These are phyloP conservation scores for Malassezia brasiliensis DNA, from an alignment of 1,284 basidiomycete species.

Conservation along the genomic window DNA sequence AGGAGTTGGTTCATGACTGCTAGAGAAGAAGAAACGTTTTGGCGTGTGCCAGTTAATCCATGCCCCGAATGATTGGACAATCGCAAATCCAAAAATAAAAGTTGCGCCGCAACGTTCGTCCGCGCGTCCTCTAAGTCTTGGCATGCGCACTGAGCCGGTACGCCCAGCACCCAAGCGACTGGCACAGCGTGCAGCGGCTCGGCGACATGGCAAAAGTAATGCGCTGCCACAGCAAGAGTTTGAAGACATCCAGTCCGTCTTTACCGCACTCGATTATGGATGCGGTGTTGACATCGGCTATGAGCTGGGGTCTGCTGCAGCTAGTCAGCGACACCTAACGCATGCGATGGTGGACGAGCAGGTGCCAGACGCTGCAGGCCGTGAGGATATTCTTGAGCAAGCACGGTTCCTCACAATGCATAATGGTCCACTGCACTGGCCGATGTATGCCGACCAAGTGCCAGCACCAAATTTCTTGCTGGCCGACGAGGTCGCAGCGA, in stretches of 20 bases:
- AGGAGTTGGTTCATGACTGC: slow-evolving; percentile 5
- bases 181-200: neutral
- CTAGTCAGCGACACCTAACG: neutral
- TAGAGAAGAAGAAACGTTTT: too few species aligned
- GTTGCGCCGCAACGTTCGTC: too few species aligned
- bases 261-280: slow-evolving; percentile 1
- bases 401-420: neutral
- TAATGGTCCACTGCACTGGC: slow-evolving; percentile 10
- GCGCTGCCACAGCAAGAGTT: neutral
- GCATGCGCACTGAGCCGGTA: too few species aligned
- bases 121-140: too few species aligned
- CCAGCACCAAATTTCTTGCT: slow-evolving; percentile 6
- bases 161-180: neutral
- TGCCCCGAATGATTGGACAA: too few species aligned
- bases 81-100: too few species aligned
- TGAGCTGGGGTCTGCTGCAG: neutral
- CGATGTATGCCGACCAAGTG: neutral
- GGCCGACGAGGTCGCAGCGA: slow-evolving; percentile 12
- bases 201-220: neutral
- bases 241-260: neutral
- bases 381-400: neutral
- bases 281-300: slow-evolving; percentile 1
- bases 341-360: neutral
- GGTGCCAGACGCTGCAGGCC: neutral
- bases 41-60: too few species aligned